Evolutionary conservation across 2,329 filamentous ascomycete genomes (phyloP).

Genomic region (Neurospora crassa): DNA sequence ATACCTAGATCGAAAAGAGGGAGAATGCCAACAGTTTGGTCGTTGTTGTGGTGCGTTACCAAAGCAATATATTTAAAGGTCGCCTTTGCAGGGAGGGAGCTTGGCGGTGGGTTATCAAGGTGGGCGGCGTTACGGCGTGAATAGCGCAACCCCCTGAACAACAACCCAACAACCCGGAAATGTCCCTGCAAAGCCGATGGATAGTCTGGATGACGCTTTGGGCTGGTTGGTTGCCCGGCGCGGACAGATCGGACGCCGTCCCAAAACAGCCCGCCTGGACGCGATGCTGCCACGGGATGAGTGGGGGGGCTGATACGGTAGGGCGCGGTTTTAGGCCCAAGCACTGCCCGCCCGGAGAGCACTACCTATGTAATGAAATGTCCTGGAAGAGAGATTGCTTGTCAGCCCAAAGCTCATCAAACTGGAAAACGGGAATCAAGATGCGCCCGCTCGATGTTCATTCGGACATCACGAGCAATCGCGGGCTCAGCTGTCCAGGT

Average conservation of each 20-base stretch:
- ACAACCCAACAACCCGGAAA: neutral
- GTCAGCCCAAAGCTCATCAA: neutral
- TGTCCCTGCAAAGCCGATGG: neutral
- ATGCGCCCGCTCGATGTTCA: neutral
- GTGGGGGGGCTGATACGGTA: neutral
- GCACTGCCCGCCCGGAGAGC: neutral
- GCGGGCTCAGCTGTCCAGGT: neutral
- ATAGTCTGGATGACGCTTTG: neutral
- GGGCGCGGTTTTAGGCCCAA: neutral
- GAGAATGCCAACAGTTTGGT: neutral
- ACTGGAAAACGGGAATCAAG: neutral
- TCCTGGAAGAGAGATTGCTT: slow-evolving; percentile 29
- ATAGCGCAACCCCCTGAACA: neutral
- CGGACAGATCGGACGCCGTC: neutral
- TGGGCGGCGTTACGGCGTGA: neutral
- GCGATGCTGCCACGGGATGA: neutral
- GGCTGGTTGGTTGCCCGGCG: neutral
- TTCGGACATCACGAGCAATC: neutral
- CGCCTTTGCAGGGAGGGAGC: slow-evolving; percentile 5
- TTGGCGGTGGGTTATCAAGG: neutral
- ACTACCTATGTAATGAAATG: slow-evolving; percentile 1
- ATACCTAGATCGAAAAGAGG: slow-evolving; percentile 7
- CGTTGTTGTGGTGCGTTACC: neutral
- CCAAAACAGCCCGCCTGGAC: neutral
- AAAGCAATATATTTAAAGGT: neutral